Base-by-base conservation (phyloP, 306 rosid genomes). In the Oemleria cerasiformis region DNA sequence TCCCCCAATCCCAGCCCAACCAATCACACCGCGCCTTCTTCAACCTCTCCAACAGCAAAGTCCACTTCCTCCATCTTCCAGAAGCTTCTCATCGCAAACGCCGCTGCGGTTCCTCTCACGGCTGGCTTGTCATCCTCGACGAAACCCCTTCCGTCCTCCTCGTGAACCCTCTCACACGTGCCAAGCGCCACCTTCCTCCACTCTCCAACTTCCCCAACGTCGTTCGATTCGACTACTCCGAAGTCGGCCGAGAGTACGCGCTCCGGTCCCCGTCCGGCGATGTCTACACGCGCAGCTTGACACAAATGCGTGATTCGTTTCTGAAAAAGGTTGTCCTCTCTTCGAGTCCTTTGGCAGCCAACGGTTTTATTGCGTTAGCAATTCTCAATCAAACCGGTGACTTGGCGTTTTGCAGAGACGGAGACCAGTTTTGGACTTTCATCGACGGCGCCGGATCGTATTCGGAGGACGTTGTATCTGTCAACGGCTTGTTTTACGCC, bases 21-120 rank as follows among this genome's bases (percentile, higher is more conserved):
- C 63, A 65, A 19, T 72, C 90, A 20, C 85, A 63, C 47, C 76
- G 75, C 40, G 73, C 87, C 42, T 76, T 91, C 75, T 82, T 86
- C 84, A 62, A 85, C 71, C 78, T 83, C 70, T 76, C 87, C 50
- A 70, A 65, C 65, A 55, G 78, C 67, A 80, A 73, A 65, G 78
- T 86, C 61, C 92, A 86, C 65, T 73, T 72, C 81, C 82, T 91
- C 76, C 67, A 80, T 59, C 89, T 83, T 16, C 89, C 89, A 1
- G 83, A 78, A 53, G 75, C 85, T 44, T 86, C 90, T 13, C 68
- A 67, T 30, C 38, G 70, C 58, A 84, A 74, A 55, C 94, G 92
- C 20, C 78, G 76, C 47, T 84, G 88, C 67, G 95, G 92, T 48
- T 91, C 97, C 30, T 86, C 92, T 47, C 86, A 86, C 43, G 97